Evolutionary conservation across 2,329 filamentous ascomycete genomes (phyloP).

Genomic region (Akanthomyces lecanii): DNA sequence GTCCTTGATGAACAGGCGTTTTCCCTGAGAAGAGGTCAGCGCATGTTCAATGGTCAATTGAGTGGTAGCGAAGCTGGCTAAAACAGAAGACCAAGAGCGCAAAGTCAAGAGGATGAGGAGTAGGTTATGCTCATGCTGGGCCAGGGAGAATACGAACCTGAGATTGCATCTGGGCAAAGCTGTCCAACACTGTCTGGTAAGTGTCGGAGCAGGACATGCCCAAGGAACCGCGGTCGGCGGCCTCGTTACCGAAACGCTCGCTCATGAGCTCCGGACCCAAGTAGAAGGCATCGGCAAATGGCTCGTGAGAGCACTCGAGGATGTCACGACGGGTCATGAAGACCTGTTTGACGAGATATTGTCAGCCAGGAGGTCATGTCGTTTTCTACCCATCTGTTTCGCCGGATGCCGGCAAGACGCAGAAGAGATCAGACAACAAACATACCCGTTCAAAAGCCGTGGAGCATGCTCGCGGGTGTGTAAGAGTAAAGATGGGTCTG

Average conservation of each 20-base stretch:
- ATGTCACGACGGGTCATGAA: constrained; percentile 91
- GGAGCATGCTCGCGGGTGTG: constrained; percentile 91
- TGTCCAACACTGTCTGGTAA: constrained; percentile 72
- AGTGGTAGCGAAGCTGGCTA: neutral
- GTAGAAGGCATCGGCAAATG: constrained; percentile 95
- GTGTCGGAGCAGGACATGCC: constrained; percentile 64
- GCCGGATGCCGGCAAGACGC: neutral
- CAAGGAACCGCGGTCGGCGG: constrained; percentile 49
- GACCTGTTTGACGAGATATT: constrained; percentile 52
- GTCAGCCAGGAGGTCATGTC: neutral
- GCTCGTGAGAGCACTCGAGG: constrained; percentile 85
- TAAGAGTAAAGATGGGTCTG: constrained; percentile 80
- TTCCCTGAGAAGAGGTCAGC: constrained; percentile 55
- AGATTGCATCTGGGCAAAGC: constrained; percentile 65
- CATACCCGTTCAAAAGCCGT: constrained; percentile 93
- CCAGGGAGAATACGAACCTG: constrained; percentile 55
- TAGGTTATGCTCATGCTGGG: constrained; percentile 1
- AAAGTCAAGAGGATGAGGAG: constrained; percentile 5
- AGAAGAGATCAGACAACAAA: constrained; percentile 19
- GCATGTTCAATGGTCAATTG: neutral
- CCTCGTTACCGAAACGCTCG: constrained; percentile 70
- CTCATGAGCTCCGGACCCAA: constrained; percentile 87
- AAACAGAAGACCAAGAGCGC: too few species aligned
- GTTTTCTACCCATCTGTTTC: neutral
- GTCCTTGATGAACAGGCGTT: constrained; percentile 96